phyloP scores from a whole-genome alignment of 176 grass and related monocot genomes.

The Saccharum officinarum region DNA sequence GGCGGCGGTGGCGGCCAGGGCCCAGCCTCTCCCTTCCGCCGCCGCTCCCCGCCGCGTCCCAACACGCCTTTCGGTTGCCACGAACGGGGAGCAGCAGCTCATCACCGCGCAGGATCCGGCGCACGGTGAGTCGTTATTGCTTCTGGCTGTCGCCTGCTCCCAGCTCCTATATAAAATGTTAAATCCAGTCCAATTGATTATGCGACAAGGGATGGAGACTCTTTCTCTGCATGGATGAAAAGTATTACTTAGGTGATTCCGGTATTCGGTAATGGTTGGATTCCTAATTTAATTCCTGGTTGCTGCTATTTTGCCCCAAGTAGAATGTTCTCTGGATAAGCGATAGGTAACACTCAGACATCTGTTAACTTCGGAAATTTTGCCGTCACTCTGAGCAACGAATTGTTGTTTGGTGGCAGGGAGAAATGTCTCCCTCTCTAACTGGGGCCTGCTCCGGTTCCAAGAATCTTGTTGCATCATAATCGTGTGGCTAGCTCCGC shows the following conservation, averaged over 20 bases:
- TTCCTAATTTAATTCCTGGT: background rate
- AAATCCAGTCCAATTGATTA: background rate
- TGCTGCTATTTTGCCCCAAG: background rate
- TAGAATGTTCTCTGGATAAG: background rate
- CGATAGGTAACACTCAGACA: background rate
- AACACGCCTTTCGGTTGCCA: conserved; percentile 33
- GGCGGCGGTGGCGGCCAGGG: background rate
- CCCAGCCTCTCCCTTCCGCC: background rate
- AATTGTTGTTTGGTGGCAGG: background rate
- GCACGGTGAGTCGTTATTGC: conserved; percentile 20
- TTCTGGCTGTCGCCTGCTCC: background rate
- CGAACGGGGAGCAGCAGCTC: conserved; percentile 40
- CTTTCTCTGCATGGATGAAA: background rate
- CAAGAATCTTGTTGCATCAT: background rate
- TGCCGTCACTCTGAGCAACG: background rate
- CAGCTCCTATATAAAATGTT: background rate
- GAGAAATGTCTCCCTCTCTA: background rate
- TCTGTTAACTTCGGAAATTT: too few species aligned
- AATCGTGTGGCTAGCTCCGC: background rate
- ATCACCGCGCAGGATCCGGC: conserved; percentile 39
- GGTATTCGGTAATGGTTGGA: background rate
- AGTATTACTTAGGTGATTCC: background rate
- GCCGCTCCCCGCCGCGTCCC: background rate
- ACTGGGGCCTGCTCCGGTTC: background rate
- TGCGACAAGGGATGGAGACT: background rate